Evolutionary conservation across 106 monocot genomes (phyloP), one percentile per base, ranked within the genome.

Genomic region (Cymbidium sinense): DNA sequence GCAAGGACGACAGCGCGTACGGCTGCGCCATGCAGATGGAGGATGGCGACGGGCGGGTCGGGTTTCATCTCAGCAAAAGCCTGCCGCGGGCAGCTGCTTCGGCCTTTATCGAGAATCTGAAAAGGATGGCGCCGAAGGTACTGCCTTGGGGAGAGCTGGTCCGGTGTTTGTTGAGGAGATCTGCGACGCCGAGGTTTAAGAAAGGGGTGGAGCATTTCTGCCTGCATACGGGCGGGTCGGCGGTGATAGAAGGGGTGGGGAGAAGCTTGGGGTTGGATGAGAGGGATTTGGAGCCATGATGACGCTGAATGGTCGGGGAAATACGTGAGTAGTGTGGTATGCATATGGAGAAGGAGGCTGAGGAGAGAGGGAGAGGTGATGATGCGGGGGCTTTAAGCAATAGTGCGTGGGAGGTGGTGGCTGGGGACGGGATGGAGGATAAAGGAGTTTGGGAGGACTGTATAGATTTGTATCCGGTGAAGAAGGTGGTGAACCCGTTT

Each of bases 351-450:
- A 50, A 70, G 79, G 70, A 29, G 72, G 79, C 10, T 73, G 54
- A 51, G 54, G 72, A 54, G 29, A 25, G 79, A 79, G 28, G 72
- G 80, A 18, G 34, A 80, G 74, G 74, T 83, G 36, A 77, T 80
- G 81, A 80, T 77, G 75, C 73, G 28, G 87, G 87, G 17, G 76
- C 80, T 76, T 83, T 80, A 76, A 83, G 86, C 77, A 86, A 87
- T 61, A 84, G 84, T 30, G 78, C 55, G 18, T 84, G 80, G 87
- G 15, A 37, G 52, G n/a, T n/a, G n/a, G 70, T 70, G 33, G 12
- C 20, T 21, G 33, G 30, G 21, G 29, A 17, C 15, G 36, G 34
- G 23, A 20, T 29, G 28, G 43, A 31, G 9, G 76, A 55, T 2
- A 44, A 44, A 29, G 58, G 58, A 4, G 52, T 44, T 27, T 76